Conservation (phyloP, 768 basidiomycete genomes). For the Boletus sp. region DNA sequence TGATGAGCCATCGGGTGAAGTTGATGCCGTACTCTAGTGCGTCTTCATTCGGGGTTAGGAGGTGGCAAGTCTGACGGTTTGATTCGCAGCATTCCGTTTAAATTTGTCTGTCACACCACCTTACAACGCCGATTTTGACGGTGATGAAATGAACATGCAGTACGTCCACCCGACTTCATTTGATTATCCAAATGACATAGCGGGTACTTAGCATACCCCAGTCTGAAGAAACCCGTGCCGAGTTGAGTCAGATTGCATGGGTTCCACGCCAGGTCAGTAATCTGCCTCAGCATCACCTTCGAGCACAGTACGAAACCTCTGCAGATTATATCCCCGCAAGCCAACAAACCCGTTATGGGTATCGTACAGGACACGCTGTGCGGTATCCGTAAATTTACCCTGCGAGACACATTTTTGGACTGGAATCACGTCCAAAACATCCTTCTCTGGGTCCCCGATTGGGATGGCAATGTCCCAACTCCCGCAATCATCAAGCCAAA, state of each 20-base stretch:
- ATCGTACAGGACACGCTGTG: constrained; percentile 99
- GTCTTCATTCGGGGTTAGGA: constrained; percentile 32
- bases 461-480: constrained; percentile 91
- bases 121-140: constrained; percentile 99
- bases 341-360: constrained; percentile 99
- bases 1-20: constrained; percentile 99
- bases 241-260: constrained; percentile 98
- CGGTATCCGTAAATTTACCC: constrained; percentile 94
- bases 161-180: constrained; percentile 44
- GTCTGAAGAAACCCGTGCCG: constrained; percentile 96
- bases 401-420: constrained; percentile 93
- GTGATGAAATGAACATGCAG: constrained; percentile 99
- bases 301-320: not conserved
- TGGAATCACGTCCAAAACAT: constrained; percentile 97
- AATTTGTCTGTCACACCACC: constrained; percentile 98
- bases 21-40: constrained; percentile 97
- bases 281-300: not conserved
- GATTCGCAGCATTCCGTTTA: constrained; percentile 78
- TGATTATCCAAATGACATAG: constrained; percentile 6
- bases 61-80: constrained; percentile 17
- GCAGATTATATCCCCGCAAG: constrained; percentile 98
- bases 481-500: constrained; percentile 97
- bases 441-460: constrained; percentile 95
- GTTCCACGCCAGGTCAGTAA: constrained; percentile 84
- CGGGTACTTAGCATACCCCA: constrained; percentile 77